A percentile compares a stretch with the other conserved stretches of the same genome.
Conservation (phyloP, 176 grass and related monocot species). For the Saccharum spontaneum region DNA sequence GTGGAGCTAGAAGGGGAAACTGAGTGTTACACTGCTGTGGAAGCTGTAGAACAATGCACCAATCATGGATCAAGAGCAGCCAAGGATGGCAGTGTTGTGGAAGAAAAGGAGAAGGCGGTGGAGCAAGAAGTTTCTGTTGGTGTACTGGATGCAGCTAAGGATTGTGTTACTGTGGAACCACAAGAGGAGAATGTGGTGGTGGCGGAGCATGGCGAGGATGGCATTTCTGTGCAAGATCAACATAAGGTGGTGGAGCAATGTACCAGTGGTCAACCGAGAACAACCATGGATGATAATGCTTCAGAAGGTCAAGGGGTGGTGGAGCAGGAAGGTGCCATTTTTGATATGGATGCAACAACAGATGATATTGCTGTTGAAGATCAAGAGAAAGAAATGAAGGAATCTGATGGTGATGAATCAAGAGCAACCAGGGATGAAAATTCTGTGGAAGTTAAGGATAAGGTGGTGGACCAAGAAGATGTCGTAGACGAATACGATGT, state of each 20-base stretch:
- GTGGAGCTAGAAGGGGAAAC: background rate
- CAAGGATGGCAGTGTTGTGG: background rate
- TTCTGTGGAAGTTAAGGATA: background rate
- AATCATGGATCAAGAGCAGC: background rate
- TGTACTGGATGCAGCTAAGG: background rate
- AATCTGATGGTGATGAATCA: background rate
- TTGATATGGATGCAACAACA: background rate
- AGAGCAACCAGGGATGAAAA: background rate
- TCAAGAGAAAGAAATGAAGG: background rate
- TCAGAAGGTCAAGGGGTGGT: constrained; percentile 13
- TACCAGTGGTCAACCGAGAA: background rate
- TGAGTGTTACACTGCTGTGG: background rate
- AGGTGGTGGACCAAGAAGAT: background rate
- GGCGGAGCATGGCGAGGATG: background rate
- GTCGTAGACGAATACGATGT: background rate
- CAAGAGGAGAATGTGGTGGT: background rate
- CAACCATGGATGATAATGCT: background rate
- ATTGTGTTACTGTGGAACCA: background rate
- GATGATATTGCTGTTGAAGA: constrained; percentile 14
- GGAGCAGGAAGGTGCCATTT: background rate
- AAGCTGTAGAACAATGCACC: constrained; percentile 3
- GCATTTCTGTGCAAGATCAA: background rate
- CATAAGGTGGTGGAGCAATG: background rate
- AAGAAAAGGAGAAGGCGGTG: background rate
- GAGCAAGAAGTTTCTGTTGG: background rate